Percentiles rank a stretch among this genome's conserved stretches.
These are phyloP conservation scores for Paecilomyces niveus DNA, from an alignment of 2,329 filamentous ascomycete genomes.

Conservation along the genomic window DNA sequence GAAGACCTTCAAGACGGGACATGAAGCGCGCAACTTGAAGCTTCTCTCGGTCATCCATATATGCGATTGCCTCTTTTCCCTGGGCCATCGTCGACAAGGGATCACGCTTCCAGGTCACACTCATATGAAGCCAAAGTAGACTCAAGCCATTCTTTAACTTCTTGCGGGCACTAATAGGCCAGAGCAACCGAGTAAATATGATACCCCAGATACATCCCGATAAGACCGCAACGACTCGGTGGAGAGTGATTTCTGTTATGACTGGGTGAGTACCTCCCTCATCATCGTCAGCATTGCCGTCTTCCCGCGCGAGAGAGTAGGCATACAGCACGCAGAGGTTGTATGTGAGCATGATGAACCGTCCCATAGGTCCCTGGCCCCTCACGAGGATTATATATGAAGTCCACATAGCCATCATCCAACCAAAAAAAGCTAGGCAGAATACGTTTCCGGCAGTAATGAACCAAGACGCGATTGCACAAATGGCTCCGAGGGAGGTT, in stretches of 20 bases:
- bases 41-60: constrained; percentile 85
- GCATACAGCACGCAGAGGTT: constrained; percentile 92
- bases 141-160: constrained; percentile 87
- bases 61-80: constrained; percentile 52
- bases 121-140: constrained; percentile 89
- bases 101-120: constrained; percentile 91
- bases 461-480: constrained; percentile 72
- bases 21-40: constrained; percentile 75
- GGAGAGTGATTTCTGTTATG: constrained; percentile 79
- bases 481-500: constrained; percentile 71
- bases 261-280: constrained; percentile 78
- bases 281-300: constrained; percentile 73
- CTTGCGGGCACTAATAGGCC: constrained; percentile 82
- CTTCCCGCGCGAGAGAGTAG: constrained; percentile 76
- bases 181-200: constrained; percentile 79
- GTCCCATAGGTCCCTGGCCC: constrained; percentile 80
- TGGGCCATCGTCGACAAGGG: constrained; percentile 69
- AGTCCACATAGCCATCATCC: constrained; percentile 70
- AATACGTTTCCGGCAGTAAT: constrained; percentile 66
- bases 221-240: constrained; percentile 80
- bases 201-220: constrained; percentile 88
- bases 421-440: constrained; percentile 72
- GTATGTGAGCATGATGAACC: constrained; percentile 92
- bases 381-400: constrained; percentile 84
- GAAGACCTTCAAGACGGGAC: constrained; percentile 65